Evolutionary conservation across 2,329 filamentous ascomycete genomes (phyloP).

Genomic region (Pyrenophora graminea): DNA sequence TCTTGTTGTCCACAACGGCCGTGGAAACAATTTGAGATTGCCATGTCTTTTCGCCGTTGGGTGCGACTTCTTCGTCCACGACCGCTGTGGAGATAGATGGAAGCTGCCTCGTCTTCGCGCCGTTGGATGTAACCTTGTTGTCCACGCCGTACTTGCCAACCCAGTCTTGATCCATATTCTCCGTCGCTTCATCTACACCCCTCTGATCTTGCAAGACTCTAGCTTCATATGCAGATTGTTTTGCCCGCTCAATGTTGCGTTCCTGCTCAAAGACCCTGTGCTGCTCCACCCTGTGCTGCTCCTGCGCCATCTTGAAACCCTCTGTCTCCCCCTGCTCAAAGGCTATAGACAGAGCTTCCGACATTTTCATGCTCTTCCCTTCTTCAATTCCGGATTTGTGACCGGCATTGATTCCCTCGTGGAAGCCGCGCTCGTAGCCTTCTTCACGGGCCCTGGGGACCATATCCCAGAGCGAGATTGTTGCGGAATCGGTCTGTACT

Average conservation of each 20-base stretch:
- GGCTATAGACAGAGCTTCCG: not conserved
- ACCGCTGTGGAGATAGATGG: too few species aligned
- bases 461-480: constrained; percentile 2
- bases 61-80: too few species aligned
- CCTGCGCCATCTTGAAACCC: not conserved
- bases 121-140: too few species aligned
- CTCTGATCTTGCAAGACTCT: not conserved
- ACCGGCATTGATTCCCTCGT: not conserved
- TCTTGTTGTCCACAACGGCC: too few species aligned
- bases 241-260: not conserved
- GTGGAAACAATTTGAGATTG: too few species aligned
- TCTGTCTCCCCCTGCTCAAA: not conserved
- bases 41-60: too few species aligned
- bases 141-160: not conserved
- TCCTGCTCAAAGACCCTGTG: not conserved
- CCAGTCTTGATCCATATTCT: not conserved
- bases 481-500: constrained; percentile 4
- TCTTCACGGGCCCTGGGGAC: constrained; percentile 1
- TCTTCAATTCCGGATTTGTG: not conserved
- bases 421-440: constrained; percentile 2
- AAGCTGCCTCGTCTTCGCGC: too few species aligned
- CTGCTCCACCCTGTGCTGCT: not conserved
- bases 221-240: not conserved
- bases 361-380: not conserved
- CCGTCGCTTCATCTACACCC: not conserved